Percentiles rank a stretch among this genome's conserved stretches.
phyloP scores from a whole-genome alignment of 1,284 basidiomycete species.

The Pterulicium gracile region DNA sequence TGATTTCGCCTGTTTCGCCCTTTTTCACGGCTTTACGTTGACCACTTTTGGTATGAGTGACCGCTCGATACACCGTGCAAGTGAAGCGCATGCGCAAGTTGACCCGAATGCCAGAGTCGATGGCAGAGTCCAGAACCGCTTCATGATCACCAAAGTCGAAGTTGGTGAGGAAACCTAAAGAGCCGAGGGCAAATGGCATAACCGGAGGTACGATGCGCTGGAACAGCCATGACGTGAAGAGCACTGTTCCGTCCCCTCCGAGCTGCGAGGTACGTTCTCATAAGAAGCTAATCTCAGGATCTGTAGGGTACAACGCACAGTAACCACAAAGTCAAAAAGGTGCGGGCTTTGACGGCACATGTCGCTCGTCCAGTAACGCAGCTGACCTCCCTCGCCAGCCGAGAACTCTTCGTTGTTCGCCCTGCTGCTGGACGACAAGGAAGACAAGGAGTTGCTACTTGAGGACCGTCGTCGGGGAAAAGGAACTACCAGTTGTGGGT shows the following conservation, averaged over 20 bases:
- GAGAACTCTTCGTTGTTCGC: conserved; percentile 26
- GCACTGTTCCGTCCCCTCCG: conserved; percentile 95
- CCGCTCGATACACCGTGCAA: conserved; percentile 92
- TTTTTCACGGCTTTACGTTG: conserved; percentile 81
- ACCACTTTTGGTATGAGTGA: conserved; percentile 59
- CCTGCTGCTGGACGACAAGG: conserved; percentile 31
- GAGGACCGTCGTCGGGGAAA: conserved; percentile 65
- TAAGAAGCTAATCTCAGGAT: conserved; percentile 3
- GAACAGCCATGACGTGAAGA: conserved; percentile 99
- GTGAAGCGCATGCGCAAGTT: conserved; percentile 99
- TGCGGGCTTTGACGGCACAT: conserved; percentile 93
- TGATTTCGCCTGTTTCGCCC: conserved; percentile 86
- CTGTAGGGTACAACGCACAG: conserved; percentile 42
- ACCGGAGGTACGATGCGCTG: conserved; percentile 97
- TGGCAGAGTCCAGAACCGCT: conserved; percentile 79
- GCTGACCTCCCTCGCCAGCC: conserved; percentile 67
- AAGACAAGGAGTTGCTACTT: conserved; percentile 47
- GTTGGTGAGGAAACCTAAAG: conserved; percentile 96
- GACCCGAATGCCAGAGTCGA: conserved; percentile 92
- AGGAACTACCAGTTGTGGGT: conserved; percentile 85
- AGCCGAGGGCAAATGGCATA: conserved; percentile 95
- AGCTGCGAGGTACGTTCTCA: conserved; percentile 38
- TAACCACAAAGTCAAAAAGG: conserved; percentile 96
- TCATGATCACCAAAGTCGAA: conserved; percentile 91
- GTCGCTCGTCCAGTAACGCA: conserved; percentile 94